Conservation (phyloP, 257 asterid species). For the Solanum pinnatisectum region DNA sequence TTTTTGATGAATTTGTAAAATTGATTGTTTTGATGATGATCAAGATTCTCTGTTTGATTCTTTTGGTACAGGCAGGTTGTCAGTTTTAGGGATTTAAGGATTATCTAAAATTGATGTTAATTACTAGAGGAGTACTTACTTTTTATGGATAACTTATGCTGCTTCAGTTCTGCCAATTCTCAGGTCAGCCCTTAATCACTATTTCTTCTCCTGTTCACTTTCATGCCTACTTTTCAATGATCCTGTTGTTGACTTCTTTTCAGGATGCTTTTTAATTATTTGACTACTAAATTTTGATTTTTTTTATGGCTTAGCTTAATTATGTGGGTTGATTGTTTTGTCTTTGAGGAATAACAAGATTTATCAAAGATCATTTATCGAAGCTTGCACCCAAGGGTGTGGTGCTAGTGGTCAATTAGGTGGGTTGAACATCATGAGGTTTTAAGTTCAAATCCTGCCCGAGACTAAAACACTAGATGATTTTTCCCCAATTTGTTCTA, state of each 20-base stretch:
- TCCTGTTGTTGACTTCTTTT: not conserved
- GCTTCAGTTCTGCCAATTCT: conserved; percentile 38
- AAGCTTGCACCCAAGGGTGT: not conserved
- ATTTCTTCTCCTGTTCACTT: not conserved
- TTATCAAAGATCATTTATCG: not conserved
- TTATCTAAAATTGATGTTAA: conserved; percentile 23
- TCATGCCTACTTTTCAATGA: not conserved
- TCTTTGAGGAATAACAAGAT: not conserved
- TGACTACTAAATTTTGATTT: not conserved
- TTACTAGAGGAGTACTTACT: conserved; percentile 22
- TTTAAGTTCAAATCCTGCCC: not conserved
- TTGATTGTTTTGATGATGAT: not conserved
- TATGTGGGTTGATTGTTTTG: not conserved
- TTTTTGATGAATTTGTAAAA: not conserved
- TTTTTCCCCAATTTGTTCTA: not conserved
- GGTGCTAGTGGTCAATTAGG: not conserved
- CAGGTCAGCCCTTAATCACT: conserved; percentile 30
- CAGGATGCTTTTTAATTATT: not conserved
- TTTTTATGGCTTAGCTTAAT: not conserved
- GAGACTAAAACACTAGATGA: not conserved
- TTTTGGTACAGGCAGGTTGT: conserved; percentile 4
- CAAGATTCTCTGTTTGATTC: conserved; percentile 6
- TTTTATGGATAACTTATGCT: conserved; percentile 59
- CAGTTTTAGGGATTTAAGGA: conserved; percentile 13
- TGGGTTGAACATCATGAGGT: not conserved